Percentiles rank a stretch among this genome's conserved stretches.
Evolutionary conservation across 1,139 yeast species (phyloP).

Genomic region (Diutina pseudorugosa): DNA sequence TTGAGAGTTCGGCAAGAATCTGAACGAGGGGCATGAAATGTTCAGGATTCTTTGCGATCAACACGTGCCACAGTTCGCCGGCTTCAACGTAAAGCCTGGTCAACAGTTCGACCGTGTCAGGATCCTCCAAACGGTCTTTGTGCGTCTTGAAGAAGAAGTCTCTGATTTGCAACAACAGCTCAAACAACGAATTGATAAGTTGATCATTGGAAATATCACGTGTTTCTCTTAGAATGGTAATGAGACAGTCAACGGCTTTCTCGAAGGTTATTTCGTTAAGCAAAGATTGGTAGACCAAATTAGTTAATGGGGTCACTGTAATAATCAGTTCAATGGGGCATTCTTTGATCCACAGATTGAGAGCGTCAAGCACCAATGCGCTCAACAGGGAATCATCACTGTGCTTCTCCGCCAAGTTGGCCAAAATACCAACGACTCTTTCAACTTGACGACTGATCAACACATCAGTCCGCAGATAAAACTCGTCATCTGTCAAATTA

Average conservation of each 20-base stretch:
- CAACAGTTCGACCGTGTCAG: slow-evolving; percentile 59
- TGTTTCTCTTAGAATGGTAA: slow-evolving; percentile 71
- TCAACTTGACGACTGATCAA: slow-evolving; percentile 59
- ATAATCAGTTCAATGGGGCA: slow-evolving; percentile 60
- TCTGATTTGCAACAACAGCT: slow-evolving; percentile 51
- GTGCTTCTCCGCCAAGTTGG: slow-evolving; percentile 27
- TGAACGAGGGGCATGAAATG: slow-evolving; percentile 69
- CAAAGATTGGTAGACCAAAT: slow-evolving; percentile 59
- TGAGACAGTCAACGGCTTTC: slow-evolving; percentile 76
- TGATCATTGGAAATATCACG: slow-evolving; percentile 55
- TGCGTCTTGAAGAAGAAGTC: slow-evolving; percentile 25
- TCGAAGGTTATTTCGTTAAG: slow-evolving; percentile 61
- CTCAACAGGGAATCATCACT: slow-evolving; percentile 6
- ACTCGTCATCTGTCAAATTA: slow-evolving; percentile 74
- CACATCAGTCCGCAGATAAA: slow-evolving; percentile 47
- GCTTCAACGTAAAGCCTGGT: slow-evolving; percentile 82
- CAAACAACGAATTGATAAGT: slow-evolving; percentile 55
- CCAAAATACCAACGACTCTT: slow-evolving; percentile 50
- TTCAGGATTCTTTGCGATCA: slow-evolving; percentile 63
- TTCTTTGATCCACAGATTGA: slow-evolving; percentile 85
- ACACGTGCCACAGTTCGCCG: slow-evolving; percentile 91
- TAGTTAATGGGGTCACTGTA: slow-evolving; percentile 48
- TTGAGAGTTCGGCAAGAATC: slow-evolving; percentile 50
- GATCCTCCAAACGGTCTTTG: slow-evolving; percentile 40
- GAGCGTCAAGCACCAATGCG: slow-evolving; percentile 51